Evolutionary conservation across 345 rosid species (phyloP).

Genomic region (Bruguiera gymnorhiza): DNA sequence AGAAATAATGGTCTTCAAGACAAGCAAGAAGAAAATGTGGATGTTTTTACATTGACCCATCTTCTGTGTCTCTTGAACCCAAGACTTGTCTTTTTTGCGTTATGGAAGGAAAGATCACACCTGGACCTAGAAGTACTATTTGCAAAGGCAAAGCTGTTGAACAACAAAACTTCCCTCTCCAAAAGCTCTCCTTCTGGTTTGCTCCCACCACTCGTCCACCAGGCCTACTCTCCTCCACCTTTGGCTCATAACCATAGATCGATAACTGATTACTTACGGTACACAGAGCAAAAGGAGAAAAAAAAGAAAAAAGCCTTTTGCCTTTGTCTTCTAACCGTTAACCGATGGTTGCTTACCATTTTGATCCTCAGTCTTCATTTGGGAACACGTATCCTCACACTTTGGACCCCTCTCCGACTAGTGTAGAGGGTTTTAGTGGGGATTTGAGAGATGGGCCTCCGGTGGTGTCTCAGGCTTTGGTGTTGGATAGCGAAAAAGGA

Average conservation of each 20-base stretch:
- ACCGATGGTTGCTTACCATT: conserved; percentile 36
- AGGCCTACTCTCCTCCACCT: conserved; percentile 28
- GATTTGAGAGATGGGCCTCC: conserved; percentile 24
- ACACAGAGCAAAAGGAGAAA: no score
- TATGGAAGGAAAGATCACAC: conserved; percentile 21
- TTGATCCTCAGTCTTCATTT: conserved; percentile 25
- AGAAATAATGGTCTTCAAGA: conserved; percentile 16
- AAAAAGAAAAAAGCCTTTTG: not conserved
- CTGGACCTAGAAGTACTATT: conserved; percentile 16
- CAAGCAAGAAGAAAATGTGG: conserved; percentile 24
- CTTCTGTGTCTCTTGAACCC: conserved; percentile 1
- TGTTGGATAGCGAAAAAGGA: conserved; percentile 46
- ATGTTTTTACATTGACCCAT: conserved; percentile 12
- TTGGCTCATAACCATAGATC: conserved; percentile 15
- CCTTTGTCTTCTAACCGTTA: not conserved
- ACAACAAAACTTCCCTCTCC: conserved; percentile 45
- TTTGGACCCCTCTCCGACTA: conserved; percentile 23
- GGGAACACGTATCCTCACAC: conserved; percentile 21
- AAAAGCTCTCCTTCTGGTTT: conserved; percentile 59
- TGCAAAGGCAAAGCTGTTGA: conserved; percentile 27
- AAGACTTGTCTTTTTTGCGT: conserved; percentile 10
- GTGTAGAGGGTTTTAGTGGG: conserved; percentile 22
- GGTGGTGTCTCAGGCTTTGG: conserved; percentile 34
- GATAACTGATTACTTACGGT: no score
- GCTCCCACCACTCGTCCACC: conserved; percentile 64